Conservation (phyloP, 2,329 filamentous ascomycete species). For the Fusarium scirpi region DNA sequence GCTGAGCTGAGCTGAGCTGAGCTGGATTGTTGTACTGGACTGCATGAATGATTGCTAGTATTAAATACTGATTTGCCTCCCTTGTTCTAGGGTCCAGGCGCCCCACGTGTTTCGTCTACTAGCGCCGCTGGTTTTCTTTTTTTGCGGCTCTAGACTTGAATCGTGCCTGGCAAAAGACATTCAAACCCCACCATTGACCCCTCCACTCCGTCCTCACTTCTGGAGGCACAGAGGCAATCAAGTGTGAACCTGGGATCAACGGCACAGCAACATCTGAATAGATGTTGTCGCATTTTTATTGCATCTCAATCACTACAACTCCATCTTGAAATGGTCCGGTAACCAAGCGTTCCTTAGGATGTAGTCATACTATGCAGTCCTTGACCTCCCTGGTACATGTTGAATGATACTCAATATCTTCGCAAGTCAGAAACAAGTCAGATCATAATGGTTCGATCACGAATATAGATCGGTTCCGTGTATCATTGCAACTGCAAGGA, state of each 20-base stretch:
- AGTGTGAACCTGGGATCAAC: background rate
- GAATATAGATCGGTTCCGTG: constrained; percentile 19
- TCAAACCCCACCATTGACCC: constrained; percentile 27
- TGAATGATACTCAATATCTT: constrained; percentile 5
- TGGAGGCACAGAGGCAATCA: background rate
- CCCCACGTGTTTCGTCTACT: constrained; percentile 35
- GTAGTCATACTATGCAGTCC: background rate
- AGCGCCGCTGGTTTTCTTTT: constrained; percentile 20
- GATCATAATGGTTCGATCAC: constrained; percentile 46
- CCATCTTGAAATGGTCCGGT: background rate
- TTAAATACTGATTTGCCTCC: constrained; percentile 3
- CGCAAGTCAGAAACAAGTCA: constrained; percentile 39
- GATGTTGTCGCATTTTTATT: background rate
- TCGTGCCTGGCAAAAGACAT: background rate
- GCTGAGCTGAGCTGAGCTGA: background rate
- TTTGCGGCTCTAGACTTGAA: constrained; percentile 26
- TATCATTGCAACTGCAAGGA: background rate
- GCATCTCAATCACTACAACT: background rate
- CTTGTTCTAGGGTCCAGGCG: constrained; percentile 30
- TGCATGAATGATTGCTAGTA: background rate
- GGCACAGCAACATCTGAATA: background rate
- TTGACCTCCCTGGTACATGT: background rate
- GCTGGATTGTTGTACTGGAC: background rate
- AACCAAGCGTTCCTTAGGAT: background rate
- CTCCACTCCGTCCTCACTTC: constrained; percentile 1